phyloP scores from a whole-genome alignment of 192 early-diverging fungal species.

The Backusella circina region DNA sequence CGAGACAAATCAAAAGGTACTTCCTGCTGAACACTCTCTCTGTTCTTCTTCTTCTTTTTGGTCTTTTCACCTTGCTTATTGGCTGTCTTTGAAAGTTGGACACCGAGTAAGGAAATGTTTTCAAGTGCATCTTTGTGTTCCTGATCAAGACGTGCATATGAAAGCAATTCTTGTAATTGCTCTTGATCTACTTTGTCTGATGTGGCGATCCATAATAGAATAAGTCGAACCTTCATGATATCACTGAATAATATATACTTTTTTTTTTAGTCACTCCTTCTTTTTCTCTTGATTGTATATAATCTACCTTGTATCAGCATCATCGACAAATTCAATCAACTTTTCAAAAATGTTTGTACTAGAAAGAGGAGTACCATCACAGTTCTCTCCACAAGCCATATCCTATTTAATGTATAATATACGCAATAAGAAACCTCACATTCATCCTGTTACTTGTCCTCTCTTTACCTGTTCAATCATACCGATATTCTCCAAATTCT shows the following conservation, averaged over 20 bases:
- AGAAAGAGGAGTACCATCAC: conserved; percentile 50
- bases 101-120: conserved; percentile 66
- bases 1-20: conserved; percentile 71
- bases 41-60: conserved; percentile 52
- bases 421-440: not conserved
- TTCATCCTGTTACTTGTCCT: not conserved
- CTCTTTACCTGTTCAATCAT: conserved; percentile 69
- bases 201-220: conserved; percentile 82
- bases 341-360: conserved; percentile 31
- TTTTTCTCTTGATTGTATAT: not conserved
- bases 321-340: conserved; percentile 72
- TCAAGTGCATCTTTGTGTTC: conserved; percentile 78
- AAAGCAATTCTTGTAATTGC: conserved; percentile 64
- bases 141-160: conserved; percentile 64
- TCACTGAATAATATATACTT: conserved; percentile 31
- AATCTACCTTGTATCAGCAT: conserved; percentile 53
- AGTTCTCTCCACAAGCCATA: conserved; percentile 74
- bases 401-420: conserved; percentile 40
- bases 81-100: conserved; percentile 56
- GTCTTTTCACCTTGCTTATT: conserved; percentile 55
- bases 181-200: conserved; percentile 66
- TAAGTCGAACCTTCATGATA: conserved; percentile 71
- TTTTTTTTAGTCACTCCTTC: not conserved
- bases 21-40: conserved; percentile 47
- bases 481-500: conserved; percentile 68